Conservation (phyloP, 768 basidiomycete species). For the Lentinula aciculospora region DNA sequence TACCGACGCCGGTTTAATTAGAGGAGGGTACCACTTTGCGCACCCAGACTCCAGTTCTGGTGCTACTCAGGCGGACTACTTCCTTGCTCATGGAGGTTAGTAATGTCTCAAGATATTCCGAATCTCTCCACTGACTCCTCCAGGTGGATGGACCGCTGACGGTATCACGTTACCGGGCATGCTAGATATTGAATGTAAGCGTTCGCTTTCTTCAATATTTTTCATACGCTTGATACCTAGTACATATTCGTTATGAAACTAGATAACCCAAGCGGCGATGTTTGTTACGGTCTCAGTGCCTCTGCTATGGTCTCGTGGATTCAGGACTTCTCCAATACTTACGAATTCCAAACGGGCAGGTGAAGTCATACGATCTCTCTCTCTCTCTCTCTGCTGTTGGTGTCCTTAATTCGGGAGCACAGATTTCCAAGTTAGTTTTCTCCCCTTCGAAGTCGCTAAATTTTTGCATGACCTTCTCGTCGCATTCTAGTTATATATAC, state of each 20-base stretch:
- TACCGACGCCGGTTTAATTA: constrained; percentile 48
- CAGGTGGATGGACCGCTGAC: constrained; percentile 50
- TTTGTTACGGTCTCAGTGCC: constrained; percentile 49
- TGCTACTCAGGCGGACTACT: constrained; percentile 53
- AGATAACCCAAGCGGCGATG: constrained; percentile 48
- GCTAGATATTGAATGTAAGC: constrained; percentile 56
- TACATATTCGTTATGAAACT: neutral
- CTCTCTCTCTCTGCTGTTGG: too few relatives aligned
- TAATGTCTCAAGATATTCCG: neutral
- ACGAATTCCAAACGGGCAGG: constrained; percentile 41
- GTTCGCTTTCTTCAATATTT: neutral
- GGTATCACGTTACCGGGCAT: constrained; percentile 60
- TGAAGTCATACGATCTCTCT: constrained; percentile 19
- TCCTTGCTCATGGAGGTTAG: constrained; percentile 50
- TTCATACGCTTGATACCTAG: neutral
- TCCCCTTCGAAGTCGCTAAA: neutral
- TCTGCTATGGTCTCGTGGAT: constrained; percentile 62
- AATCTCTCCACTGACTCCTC: neutral
- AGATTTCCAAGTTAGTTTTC: constrained; percentile 35
- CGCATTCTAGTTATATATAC: constrained; percentile 49
- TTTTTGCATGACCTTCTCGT: neutral
- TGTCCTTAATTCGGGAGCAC: too few relatives aligned
- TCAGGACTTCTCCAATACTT: constrained; percentile 55
- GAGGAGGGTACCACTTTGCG: constrained; percentile 59
- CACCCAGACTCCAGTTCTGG: constrained; percentile 49